These are phyloP conservation scores for Mortierella sp. DNA, from an alignment of 371 early-diverging fungal species.

Conservation along the genomic window DNA sequence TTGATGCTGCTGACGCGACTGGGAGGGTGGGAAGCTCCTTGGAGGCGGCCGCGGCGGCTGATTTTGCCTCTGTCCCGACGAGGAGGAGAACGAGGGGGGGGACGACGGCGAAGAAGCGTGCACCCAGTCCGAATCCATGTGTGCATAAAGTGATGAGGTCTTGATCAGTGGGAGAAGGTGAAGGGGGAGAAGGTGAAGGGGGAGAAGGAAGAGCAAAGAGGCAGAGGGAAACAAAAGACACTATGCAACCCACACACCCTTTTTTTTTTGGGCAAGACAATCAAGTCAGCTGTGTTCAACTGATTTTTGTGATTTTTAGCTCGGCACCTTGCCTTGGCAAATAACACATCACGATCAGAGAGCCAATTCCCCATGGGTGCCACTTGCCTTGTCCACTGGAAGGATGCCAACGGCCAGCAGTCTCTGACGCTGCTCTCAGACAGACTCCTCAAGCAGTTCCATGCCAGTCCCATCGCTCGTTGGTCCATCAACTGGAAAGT, in stretches of 20 bases:
- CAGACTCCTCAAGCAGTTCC: slow-evolving; percentile 49
- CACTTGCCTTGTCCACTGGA: slow-evolving; percentile 53
- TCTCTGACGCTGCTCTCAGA: slow-evolving; percentile 53
- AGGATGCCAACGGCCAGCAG: slow-evolving; percentile 50
- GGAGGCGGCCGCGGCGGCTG: too few species aligned
- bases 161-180: too few species aligned
- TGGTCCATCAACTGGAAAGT: slow-evolving; percentile 55
- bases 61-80: too few species aligned
- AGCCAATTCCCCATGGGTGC: slow-evolving; percentile 32
- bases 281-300: too few species aligned
- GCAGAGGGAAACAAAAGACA: not conserved
- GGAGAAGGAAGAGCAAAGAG: not conserved
- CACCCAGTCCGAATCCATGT: too few species aligned
- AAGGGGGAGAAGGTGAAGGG: not conserved
- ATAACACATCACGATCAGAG: not conserved
- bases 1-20: too few species aligned
- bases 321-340: not conserved
- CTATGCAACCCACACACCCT: slow-evolving; percentile 5
- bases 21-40: too few species aligned
- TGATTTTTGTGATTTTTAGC: not conserved
- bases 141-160: too few species aligned
- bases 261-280: not conserved
- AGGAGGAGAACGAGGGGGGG: too few species aligned
- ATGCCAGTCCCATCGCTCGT: slow-evolving; percentile 49
- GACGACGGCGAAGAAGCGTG: too few species aligned